Evolutionary conservation across 1,284 basidiomycete genomes (phyloP), one percentile per base, ranked within the genome.

Genomic region (Tylopilus orsonianus): DNA sequence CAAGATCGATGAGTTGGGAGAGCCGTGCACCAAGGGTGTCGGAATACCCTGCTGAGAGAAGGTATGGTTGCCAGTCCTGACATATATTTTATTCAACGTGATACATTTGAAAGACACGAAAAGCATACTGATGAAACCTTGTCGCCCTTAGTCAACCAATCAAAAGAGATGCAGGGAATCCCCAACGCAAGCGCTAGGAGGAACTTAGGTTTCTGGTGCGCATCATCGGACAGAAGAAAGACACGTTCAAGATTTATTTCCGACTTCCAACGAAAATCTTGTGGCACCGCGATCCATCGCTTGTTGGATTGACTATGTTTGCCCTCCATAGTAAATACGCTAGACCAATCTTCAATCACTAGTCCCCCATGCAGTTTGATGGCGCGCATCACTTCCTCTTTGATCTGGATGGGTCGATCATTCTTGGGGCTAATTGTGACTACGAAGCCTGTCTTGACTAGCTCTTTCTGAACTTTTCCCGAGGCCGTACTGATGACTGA

Each of bases 131-230:
- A 45, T 22, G 64, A 56, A 10, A 62, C 41, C 29, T 62, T 58
- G 80, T 79, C 52, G 57, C 58, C 13, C 61, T 54, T 29, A 74
- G 63, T 24, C 72, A 73, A 58, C 79, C 85, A 94, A 3, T 75
- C 68, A 4, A 76, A 65, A 0, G 78, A 78, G n/a, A 96, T 61
- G 57, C 90, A 92, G 1, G 93, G 93, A 41, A 96, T 83, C 6
- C 93, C 93, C 23, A 93, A 71, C 0, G 88, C 90, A 24, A 96
- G 75, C 6, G 92, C 90, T 5, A 86, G 76, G 43, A 95, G 72
- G 59, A 81, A 91, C 64, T 93, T 94, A 4, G 85, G 77, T 52
- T 89, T 93, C 50, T 81, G 78, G 50, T 75, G 78, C 8, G 73
- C 64, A 23, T 79, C 75, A 53, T 87, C 80, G 0, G 87, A 80